Percentiles rank a stretch among this genome's conserved stretches.
Evolutionary conservation across 495 filamentous ascomycete species (phyloP).

Genomic region (Talaromyces liani): DNA sequence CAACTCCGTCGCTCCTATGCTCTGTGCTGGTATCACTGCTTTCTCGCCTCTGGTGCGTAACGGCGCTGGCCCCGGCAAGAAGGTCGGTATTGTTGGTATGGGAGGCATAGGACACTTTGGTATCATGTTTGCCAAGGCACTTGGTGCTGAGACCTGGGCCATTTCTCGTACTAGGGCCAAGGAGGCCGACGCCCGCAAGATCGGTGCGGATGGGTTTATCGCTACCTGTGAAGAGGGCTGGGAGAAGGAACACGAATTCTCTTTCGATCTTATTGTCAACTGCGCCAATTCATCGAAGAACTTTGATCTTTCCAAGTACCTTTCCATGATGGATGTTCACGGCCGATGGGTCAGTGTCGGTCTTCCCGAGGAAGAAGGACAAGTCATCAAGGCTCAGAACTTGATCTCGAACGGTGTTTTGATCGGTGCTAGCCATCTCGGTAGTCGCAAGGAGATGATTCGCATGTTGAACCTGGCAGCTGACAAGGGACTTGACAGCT

Average conservation of each 20-base stretch:
- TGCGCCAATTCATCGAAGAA: slow-evolving; percentile 59
- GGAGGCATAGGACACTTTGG: slow-evolving; percentile 74
- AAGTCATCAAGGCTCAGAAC: slow-evolving; percentile 67
- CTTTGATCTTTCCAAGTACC: slow-evolving; percentile 63
- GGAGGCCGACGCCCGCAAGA: slow-evolving; percentile 56
- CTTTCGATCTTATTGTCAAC: slow-evolving; percentile 71
- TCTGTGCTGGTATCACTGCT: slow-evolving; percentile 80
- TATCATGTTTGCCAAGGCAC: slow-evolving; percentile 61
- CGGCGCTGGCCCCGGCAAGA: slow-evolving; percentile 69
- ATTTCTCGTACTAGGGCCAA: slow-evolving; percentile 63
- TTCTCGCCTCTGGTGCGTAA: slow-evolving; percentile 72
- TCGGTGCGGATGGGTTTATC: slow-evolving; percentile 71
- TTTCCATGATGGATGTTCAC: slow-evolving; percentile 75
- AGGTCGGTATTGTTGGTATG: slow-evolving; percentile 71
- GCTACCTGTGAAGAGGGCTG: slow-evolving; percentile 60
- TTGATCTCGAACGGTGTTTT: slow-evolving; percentile 71
- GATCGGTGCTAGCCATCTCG: slow-evolving; percentile 76
- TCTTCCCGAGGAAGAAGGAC: slow-evolving; percentile 71
- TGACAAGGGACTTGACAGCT: slow-evolving; percentile 72
- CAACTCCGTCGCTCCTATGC: slow-evolving; percentile 71
- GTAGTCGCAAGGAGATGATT: slow-evolving; percentile 71
- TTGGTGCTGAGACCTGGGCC: slow-evolving; percentile 64
- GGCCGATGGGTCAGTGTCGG: slow-evolving; percentile 79
- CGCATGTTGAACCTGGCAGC: slow-evolving; percentile 76
- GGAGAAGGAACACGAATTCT: slow-evolving; percentile 37